phyloP scores from a whole-genome alignment of 257 asterid species.

The Solanum microdontum region DNA sequence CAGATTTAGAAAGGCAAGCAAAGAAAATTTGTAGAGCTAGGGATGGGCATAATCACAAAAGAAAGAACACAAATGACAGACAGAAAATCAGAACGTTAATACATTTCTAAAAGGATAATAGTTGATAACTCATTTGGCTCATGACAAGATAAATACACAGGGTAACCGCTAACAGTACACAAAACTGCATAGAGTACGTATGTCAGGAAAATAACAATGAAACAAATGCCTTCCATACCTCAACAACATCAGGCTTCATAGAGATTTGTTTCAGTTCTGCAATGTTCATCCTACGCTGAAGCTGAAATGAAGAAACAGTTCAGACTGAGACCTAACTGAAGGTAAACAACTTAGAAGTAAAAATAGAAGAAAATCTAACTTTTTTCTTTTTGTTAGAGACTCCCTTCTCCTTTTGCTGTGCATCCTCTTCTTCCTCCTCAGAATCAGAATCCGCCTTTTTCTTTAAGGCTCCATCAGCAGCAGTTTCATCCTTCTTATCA shows the following conservation, averaged over 20 bases:
- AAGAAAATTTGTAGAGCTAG: neutral
- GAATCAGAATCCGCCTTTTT: constrained; percentile 84
- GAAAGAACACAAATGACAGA: neutral
- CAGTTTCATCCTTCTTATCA: constrained; percentile 59
- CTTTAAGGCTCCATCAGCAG: constrained; percentile 44
- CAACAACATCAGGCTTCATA: constrained; percentile 91
- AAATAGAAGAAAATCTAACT: constrained; percentile 24
- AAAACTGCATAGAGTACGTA: neutral
- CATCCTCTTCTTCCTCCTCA: constrained; percentile 66
- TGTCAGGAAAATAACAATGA: neutral
- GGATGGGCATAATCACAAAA: neutral
- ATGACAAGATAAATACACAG: neutral
- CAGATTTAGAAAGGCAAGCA: neutral
- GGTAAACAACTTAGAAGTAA: neutral
- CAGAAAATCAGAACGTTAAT: neutral
- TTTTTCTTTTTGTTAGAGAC: constrained; percentile 91
- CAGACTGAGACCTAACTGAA: neutral
- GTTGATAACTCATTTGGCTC: neutral
- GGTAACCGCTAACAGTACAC: neutral
- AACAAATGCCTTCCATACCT: constrained; percentile 31
- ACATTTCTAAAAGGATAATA: neutral
- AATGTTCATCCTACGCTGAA: constrained; percentile 90
- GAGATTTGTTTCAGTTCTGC: constrained; percentile 80
- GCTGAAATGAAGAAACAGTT: constrained; percentile 32
- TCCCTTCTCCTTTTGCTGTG: constrained; percentile 56